Base-by-base conservation (phyloP, 1,284 basidiomycete genomes). In the Apiotrichum montevideense region DNA sequence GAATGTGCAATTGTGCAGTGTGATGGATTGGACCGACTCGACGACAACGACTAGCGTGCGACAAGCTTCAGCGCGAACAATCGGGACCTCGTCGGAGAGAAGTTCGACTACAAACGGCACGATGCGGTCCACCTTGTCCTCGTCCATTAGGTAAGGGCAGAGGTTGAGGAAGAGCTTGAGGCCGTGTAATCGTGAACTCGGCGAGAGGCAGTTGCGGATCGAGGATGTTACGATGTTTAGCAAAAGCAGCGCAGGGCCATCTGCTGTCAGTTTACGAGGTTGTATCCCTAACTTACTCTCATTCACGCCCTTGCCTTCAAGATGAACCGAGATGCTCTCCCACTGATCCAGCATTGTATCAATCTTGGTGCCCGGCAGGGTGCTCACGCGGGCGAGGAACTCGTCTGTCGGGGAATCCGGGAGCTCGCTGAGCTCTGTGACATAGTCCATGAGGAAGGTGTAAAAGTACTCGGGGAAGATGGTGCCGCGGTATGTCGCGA, bases 401-500 rank as follows among this genome's bases (percentile, higher is more conserved):
- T 53, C 55, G 4, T 59, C 62, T 0, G 51, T 42, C 6, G 29
- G 43, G 11, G 49, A 49, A 39, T 65, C 61, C 0, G 56, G 57
- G 13, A 86, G 83, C 78, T 89, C 87, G 58, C 85, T 82, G 2
- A 87, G 80, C 2, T 90, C 86, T 0, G 86, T 82, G 48, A 90
- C 83, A 65, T 96, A 97, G 62, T 88, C 88, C 73, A 95, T 88
- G 21, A 98, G 80, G 74, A 95, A 97, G 4, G 90, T 87, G 75
- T 96, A 96, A 73, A 98, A 97, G 40, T 85, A 85, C 66, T 94
- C 88, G 0, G 95, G 93, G 64, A 98, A 91, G 41, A 92, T 85
- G 2, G 80, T 82, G 0, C 85, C 87, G 42, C 88, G 83, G n/a
- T 85, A 87, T 0, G 80, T 83, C 37, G 87, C 83, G 41, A 98